Base-by-base conservation (phyloP, 202 grass and related monocot genomes). In the Setaria italica region DNA sequence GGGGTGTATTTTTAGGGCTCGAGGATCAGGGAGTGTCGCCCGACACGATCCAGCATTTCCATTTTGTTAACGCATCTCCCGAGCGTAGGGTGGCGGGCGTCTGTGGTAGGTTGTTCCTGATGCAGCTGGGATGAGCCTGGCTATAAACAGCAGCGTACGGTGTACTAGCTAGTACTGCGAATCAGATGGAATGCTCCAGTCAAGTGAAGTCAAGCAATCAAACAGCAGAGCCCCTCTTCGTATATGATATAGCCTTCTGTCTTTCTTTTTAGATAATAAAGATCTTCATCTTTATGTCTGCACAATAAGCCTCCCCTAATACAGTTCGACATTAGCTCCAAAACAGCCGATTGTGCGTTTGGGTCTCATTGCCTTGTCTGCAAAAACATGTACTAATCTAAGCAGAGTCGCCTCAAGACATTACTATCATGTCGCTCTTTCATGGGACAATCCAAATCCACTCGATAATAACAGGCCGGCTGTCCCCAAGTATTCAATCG, bases 401-500 rank as follows among this genome's bases (percentile, higher is more conserved):
- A 3, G 30, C n/a, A 55, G 57, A 74, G 58, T 60, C 79, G 11
- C 51, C 80, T 59, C 67, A 60, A 7, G 55, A 9, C 74, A 35
- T 85, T 37, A 16, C 63, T 9, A 37, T 77, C 80, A 76, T 78
- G 83, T 57, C 74, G 41, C 39, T 58, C 64, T 19, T 48, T 33
- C 16, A 41, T 13, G 83, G 49, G 59, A 78, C 64, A 50, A 30
- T 62, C 11, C 41, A 78, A 78, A n/a, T 49, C 17, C 42, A 39
- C 29, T 59, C 41, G 43, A 60, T 19, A 68, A 32, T 77, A 49
- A 49, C 3, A 21, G 11, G 25, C 32, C 0, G 11, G 17, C 46
- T 51, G 70, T 50, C 12, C 14, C 25, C 29, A 11, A 1, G 12
- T 47, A 70, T 47, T 15, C 2, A 21, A 0, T 0, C 6, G 25